phyloP scores from a whole-genome alignment of 2,329 filamentous ascomycete genomes.

The Colletotrichum caudatum region DNA sequence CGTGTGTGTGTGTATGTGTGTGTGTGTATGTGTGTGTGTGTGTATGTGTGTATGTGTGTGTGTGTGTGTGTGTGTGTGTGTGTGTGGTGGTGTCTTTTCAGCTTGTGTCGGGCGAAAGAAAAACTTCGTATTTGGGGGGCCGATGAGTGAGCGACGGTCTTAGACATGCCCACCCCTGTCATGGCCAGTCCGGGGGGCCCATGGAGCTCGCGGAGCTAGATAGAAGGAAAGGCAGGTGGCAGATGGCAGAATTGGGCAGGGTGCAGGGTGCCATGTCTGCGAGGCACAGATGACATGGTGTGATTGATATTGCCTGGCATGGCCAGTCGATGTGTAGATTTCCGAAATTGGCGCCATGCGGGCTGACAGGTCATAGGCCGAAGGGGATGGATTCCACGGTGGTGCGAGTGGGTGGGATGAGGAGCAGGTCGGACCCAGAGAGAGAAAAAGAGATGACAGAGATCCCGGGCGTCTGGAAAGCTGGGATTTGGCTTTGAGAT shows the following conservation, averaged over 20 bases:
- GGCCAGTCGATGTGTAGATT: neutral
- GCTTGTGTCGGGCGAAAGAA: neutral
- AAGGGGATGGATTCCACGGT: neutral
- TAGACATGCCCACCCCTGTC: neutral
- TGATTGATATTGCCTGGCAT: neutral
- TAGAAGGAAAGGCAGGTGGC: neutral
- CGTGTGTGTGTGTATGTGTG: neutral
- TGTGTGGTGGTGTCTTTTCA: neutral
- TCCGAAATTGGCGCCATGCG: constrained; percentile 8
- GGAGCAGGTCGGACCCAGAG: neutral
- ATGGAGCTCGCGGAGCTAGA: neutral
- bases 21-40: neutral
- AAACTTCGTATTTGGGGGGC: neutral
- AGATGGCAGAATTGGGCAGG: neutral
- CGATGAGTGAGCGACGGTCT: constrained; percentile 5
- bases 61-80: neutral
- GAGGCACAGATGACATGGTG: neutral
- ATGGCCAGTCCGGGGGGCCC: neutral
- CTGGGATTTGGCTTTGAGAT: neutral
- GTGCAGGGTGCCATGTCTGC: neutral
- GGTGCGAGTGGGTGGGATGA: neutral
- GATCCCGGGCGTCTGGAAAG: neutral
- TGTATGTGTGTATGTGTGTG: neutral
- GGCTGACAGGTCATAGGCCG: constrained; percentile 9
- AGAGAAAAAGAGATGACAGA: neutral